These are phyloP conservation scores for Bruguiera parviflora DNA, from an alignment of 345 rosid genomes.

Conservation along the genomic window DNA sequence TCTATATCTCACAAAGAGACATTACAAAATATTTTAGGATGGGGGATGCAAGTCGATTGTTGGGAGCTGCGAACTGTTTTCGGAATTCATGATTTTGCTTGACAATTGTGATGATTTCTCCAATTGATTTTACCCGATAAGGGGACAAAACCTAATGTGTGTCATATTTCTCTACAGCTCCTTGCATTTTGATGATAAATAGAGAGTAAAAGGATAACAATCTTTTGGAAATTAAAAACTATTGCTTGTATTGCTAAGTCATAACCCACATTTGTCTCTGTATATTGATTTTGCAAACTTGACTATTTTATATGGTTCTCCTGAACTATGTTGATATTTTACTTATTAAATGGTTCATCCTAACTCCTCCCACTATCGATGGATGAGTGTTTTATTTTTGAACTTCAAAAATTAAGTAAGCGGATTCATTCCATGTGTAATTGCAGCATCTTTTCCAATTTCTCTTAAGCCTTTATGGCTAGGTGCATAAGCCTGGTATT, in stretches of 20 bases:
- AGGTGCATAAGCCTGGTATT: not conserved
- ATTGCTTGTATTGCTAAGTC: not conserved
- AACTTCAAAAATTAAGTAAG: not conserved
- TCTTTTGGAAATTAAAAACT: not conserved
- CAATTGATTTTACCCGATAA: not conserved
- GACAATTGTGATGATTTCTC: not conserved
- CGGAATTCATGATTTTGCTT: not conserved
- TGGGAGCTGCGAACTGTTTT: too few species aligned
- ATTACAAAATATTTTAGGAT: too few species aligned
- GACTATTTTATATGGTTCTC: not conserved
- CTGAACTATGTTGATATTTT: not conserved
- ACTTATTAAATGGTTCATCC: conserved; percentile 7
- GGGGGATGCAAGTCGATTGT: too few species aligned
- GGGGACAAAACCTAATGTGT: not conserved
- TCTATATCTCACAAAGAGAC: too few species aligned
- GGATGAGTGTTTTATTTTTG: conserved; percentile 2
- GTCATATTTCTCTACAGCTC: not conserved
- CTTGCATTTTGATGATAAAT: not conserved
- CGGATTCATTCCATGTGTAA: conserved; percentile 1
- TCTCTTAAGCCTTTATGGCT: not conserved
- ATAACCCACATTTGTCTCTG: not conserved
- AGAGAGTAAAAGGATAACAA: not conserved
- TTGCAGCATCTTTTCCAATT: not conserved
- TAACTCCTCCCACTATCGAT: not conserved
- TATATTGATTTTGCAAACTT: not conserved